A percentile compares a stretch with the other conserved stretches of the same genome.
Evolutionary conservation across 805 yeast genomes (phyloP).

Genomic region (Saccharomycopsis javanensis): DNA sequence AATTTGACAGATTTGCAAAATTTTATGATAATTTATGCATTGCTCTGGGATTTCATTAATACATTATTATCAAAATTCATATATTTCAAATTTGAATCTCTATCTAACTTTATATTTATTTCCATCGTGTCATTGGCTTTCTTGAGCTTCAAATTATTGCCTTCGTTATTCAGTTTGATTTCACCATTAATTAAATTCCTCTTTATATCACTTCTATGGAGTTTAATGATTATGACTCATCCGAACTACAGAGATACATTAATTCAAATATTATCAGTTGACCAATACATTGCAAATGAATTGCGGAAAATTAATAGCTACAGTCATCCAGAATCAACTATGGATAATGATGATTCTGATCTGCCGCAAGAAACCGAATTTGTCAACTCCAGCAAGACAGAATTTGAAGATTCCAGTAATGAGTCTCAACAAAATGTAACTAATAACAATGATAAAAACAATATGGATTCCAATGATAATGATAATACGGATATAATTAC

Average conservation of each 20-base stretch:
- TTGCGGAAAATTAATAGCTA: not conserved
- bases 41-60: slow-evolving; percentile 47
- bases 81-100: slow-evolving; percentile 51
- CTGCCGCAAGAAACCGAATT: not conserved
- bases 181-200: slow-evolving; percentile 31
- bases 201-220: slow-evolving; percentile 42
- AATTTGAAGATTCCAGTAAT: not conserved
- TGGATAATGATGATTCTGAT: not conserved
- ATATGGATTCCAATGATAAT: not conserved
- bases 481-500: not conserved
- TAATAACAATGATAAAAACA: not conserved
- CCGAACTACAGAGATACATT: slow-evolving; percentile 43
- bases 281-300: slow-evolving; percentile 1
- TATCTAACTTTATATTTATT: slow-evolving; percentile 45
- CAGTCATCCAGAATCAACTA: no score
- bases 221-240: slow-evolving; percentile 33
- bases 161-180: slow-evolving; percentile 22
- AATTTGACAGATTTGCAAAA: slow-evolving; percentile 81
- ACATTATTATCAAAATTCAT: slow-evolving; percentile 45
- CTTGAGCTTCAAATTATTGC: slow-evolving; percentile 25
- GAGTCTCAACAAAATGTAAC: not conserved
- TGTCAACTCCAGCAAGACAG: not conserved
- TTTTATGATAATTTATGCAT: slow-evolving; percentile 58
- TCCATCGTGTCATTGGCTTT: slow-evolving; percentile 26
- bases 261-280: slow-evolving; percentile 23